Conservation (phyloP, 495 filamentous ascomycete genomes). For the Penicillium silybi region DNA sequence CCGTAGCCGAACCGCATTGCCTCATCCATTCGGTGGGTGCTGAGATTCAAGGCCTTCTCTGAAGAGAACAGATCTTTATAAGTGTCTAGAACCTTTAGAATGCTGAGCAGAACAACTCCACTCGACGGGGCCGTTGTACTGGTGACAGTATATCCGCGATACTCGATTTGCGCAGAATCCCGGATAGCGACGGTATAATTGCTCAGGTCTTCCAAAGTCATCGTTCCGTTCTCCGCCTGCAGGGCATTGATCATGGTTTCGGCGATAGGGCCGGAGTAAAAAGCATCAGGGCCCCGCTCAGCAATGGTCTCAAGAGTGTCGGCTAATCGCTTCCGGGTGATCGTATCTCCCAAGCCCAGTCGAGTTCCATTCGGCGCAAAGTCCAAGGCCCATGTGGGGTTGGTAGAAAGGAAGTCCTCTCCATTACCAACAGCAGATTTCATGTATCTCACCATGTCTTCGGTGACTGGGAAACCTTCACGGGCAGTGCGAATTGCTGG, state of each 20-base stretch:
- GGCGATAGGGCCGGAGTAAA: constrained; percentile 72
- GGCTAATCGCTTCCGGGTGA: constrained; percentile 76
- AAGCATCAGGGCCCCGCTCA: constrained; percentile 61
- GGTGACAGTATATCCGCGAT: constrained; percentile 65
- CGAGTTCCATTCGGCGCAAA: constrained; percentile 80
- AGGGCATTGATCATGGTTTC: constrained; percentile 67
- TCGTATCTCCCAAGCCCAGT: constrained; percentile 64
- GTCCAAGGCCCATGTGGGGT: constrained; percentile 78
- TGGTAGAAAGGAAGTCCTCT: constrained; percentile 61
- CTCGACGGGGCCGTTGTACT: constrained; percentile 68
- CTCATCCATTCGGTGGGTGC: constrained; percentile 78
- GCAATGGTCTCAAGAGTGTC: constrained; percentile 74
- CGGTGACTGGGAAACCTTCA: constrained; percentile 66
- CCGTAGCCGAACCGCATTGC: constrained; percentile 86
- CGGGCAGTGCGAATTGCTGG: constrained; percentile 73
- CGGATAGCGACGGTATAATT: constrained; percentile 64
- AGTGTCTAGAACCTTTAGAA: constrained; percentile 74
- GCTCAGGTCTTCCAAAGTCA: constrained; percentile 74
- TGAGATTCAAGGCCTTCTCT: constrained; percentile 50
- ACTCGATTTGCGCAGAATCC: constrained; percentile 60
- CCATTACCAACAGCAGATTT: constrained; percentile 30
- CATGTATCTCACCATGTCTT: constrained; percentile 72
- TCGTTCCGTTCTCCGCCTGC: constrained; percentile 65
- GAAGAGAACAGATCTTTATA: constrained; percentile 57
- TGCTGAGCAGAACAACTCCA: constrained; percentile 66